Evolutionary conservation across 73 alveolate genomes (phyloP), one percentile per base, ranked within the genome.

Genomic region (Stentor roeselii): DNA sequence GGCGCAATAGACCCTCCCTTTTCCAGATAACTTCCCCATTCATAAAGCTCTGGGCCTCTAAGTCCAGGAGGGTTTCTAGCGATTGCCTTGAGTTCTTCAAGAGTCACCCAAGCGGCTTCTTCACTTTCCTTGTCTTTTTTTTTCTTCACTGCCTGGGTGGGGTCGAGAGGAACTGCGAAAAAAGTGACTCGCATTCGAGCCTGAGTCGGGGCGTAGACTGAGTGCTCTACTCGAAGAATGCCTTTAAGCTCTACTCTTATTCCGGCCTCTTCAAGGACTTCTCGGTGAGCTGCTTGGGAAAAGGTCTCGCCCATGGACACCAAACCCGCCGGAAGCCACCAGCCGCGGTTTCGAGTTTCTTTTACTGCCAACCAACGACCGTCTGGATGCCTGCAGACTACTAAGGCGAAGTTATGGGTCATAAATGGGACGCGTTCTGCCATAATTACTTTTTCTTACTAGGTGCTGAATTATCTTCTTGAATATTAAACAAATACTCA

Each of bases 321-420:
- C 36, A 88, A 89, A 3, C 98, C 98, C 36, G 96, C 98, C 15
- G 97, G 97, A 2, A 94, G 75, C 95, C 97, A 92, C 97, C 98
- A 94, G 38, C 98, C 98, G 76, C 96, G 84, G 41, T 90, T 75
- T n/a, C 83, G 58, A 27, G 93, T 89, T 89, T 93, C 98, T 32
- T 92, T 86, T 3, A 93, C 98, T 6, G 98, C 96, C 50, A 92
- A 84, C 60, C 83, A 93, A 82, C 84, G 60, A 0, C 90, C 90
- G 36, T 89, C 95, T 36, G 59, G 21, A 75, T 93, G 89, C 78
- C 96, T 82, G 3, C 80, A 77, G 1, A 89, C 92, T 3, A 89
- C 87, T 0, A 92, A 37, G 15, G 94, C 87, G 82, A 85, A 76
- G 36, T 82, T 30, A 82, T 85, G 83, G 14, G 84, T 83, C 67